phyloP scores from a whole-genome alignment of 2,329 filamentous ascomycete genomes.

The Emmonsiellopsis sp. region DNA sequence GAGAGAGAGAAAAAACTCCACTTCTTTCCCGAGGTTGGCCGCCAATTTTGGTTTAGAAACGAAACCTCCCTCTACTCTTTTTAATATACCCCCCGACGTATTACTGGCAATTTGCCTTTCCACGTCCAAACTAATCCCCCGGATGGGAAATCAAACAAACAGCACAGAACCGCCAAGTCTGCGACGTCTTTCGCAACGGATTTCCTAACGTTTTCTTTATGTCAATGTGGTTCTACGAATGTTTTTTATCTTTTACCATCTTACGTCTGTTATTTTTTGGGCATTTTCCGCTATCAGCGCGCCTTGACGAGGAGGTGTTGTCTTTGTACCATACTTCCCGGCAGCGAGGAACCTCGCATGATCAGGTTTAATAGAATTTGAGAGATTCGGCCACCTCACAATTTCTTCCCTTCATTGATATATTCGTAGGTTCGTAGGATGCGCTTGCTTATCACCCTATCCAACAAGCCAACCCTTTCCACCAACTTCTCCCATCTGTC shows the following conservation, averaged over 20 bases:
- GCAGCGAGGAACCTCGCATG: conserved; percentile 18
- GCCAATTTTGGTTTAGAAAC: conserved; percentile 32
- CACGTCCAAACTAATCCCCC: conserved; percentile 6
- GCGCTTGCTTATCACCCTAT: background rate
- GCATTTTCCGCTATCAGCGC: conserved; percentile 8
- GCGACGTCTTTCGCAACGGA: conserved; percentile 24
- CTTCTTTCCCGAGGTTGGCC: conserved; percentile 39
- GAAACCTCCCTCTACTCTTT: conserved; percentile 26
- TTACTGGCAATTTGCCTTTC: conserved; percentile 20
- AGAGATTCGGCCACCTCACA: conserved; percentile 38
- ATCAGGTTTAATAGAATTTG: conserved; percentile 30
- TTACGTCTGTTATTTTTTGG: conserved; percentile 11
- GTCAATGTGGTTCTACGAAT: conserved; percentile 11
- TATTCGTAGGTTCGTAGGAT: background rate
- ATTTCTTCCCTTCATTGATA: background rate
- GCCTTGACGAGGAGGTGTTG: conserved; percentile 9
- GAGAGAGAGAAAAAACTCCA: conserved; percentile 23
- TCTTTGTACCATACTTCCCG: conserved; percentile 12
- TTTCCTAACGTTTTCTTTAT: conserved; percentile 15
- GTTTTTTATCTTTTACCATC: conserved; percentile 13
- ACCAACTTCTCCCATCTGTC: background rate
- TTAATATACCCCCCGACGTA: conserved; percentile 25
- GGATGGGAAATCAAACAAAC: conserved; percentile 10
- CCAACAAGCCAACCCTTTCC: background rate
- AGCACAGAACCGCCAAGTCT: conserved; percentile 16